Percentiles rank a stretch among this genome's conserved stretches.
phyloP scores from a whole-genome alignment of 1,284 basidiomycete species.

The Austropuccinia psidii region DNA sequence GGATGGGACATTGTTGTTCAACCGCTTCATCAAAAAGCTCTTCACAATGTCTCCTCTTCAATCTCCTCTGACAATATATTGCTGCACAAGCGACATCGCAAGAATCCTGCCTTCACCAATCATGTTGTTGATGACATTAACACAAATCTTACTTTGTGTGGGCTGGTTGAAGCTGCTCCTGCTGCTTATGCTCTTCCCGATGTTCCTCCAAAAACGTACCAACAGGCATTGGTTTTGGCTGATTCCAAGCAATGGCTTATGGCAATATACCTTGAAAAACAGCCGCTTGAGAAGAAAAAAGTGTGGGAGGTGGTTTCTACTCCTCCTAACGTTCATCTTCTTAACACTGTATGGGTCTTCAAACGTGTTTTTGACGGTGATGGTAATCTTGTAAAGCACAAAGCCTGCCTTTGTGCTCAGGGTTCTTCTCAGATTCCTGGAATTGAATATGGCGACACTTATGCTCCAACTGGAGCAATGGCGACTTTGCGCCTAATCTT shows the following conservation, averaged over 20 bases:
- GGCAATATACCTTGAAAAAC: neutral
- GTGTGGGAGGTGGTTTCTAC: neutral
- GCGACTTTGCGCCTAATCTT: neutral
- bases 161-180: too few species aligned
- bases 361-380: neutral
- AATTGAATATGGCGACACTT: neutral
- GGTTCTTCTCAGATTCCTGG: neutral
- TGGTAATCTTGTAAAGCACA: neutral
- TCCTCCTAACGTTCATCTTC: neutral
- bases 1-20: too few species aligned
- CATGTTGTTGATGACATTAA: too few species aligned
- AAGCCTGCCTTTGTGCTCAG: neutral
- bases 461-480: neutral
- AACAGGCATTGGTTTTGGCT: neutral
- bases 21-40: too few species aligned
- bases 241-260: neutral
- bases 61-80: too few species aligned
- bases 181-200: too few species aligned
- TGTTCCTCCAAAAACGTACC: neutral
- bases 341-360: neutral
- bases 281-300: neutral
- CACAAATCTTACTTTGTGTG: too few species aligned
- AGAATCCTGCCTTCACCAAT: too few species aligned
- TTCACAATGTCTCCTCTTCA: too few species aligned
- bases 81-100: too few species aligned